Percentiles rank a stretch among this genome's conserved stretches.
These are phyloP conservation scores for Suillus luteus DNA, from an alignment of 768 basidiomycete species.

Conservation along the genomic window DNA sequence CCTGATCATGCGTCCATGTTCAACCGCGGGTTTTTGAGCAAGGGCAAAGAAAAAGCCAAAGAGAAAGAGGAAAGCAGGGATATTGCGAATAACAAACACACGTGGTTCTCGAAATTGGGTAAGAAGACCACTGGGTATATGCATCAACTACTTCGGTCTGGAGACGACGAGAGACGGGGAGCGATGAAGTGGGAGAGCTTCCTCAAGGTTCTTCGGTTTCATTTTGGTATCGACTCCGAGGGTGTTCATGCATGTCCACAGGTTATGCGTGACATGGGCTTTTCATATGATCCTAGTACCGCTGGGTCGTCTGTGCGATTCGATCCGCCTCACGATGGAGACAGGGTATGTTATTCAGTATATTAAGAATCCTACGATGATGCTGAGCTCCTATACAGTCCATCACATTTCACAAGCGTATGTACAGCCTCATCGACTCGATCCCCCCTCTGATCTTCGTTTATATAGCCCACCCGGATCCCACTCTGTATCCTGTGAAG, in stretches of 20 bases:
- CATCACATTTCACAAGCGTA: slow-evolving; percentile 79
- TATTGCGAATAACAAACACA: slow-evolving; percentile 41
- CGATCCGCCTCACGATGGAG: slow-evolving; percentile 62
- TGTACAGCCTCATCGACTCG: slow-evolving; percentile 17
- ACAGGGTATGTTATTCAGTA: slow-evolving; percentile 38
- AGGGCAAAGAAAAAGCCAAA: slow-evolving; percentile 39
- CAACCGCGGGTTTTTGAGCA: slow-evolving; percentile 50
- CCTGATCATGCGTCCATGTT: slow-evolving; percentile 58
- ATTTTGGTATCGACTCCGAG: neutral
- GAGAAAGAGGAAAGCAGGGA: slow-evolving; percentile 34
- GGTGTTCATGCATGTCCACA: slow-evolving; percentile 28
- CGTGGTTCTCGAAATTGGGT: slow-evolving; percentile 57
- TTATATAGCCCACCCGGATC: slow-evolving; percentile 68
- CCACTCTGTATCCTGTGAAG: slow-evolving; percentile 54
- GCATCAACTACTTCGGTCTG: slow-evolving; percentile 64
- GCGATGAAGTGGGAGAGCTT: slow-evolving; percentile 83
- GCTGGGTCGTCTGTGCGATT: slow-evolving; percentile 85
- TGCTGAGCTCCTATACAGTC: slow-evolving; percentile 40
- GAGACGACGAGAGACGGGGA: slow-evolving; percentile 57
- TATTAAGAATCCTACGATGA: slow-evolving; percentile 10
- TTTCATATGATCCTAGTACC: slow-evolving; percentile 69
- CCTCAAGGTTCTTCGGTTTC: slow-evolving; percentile 50
- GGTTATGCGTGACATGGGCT: slow-evolving; percentile 82
- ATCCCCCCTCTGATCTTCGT: slow-evolving; percentile 10
- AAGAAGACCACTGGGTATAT: slow-evolving; percentile 61